A percentile compares a stretch with the other conserved stretches of the same genome.
phyloP scores from a whole-genome alignment of 139 green algal species.

The Desmodesmus armatus region DNA sequence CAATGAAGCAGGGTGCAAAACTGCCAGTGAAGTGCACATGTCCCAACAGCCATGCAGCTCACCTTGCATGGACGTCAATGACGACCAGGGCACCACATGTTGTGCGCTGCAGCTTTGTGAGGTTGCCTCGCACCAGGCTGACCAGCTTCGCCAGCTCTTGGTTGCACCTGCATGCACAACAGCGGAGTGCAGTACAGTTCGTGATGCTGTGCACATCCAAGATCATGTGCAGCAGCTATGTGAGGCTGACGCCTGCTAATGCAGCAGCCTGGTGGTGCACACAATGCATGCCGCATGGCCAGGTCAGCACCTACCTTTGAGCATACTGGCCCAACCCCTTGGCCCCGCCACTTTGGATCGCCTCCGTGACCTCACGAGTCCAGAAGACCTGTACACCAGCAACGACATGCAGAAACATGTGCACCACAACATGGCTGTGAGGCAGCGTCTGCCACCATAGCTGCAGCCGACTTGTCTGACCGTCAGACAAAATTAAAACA shows the following conservation, averaged over 20 bases:
- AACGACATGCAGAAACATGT: slow-evolving; percentile 50
- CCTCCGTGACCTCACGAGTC: slow-evolving; percentile 79
- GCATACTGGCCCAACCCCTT: slow-evolving; percentile 72
- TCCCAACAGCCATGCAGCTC: no score
- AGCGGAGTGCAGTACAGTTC: not conserved
- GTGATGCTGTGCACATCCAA: not conserved
- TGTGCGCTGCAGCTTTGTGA: slow-evolving; percentile 53
- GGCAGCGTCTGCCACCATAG: no score
- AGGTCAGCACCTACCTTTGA: slow-evolving; percentile 51
- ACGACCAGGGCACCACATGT: slow-evolving; percentile 81
- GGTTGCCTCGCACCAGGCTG: slow-evolving; percentile 64
- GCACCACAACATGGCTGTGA: not conserved
- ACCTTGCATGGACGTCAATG: slow-evolving; percentile 83
- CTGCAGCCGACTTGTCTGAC: no score
- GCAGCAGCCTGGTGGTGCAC: not conserved
- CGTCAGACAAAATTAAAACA: no score
- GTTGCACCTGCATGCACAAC: slow-evolving; percentile 28
- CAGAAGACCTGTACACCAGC: slow-evolving; percentile 83
- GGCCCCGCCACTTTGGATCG: slow-evolving; percentile 71
- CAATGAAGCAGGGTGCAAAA: no score
- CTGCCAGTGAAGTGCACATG: no score
- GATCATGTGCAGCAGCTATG: not conserved
- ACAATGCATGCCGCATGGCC: no score
- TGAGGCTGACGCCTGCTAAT: not conserved
- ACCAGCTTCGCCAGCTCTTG: slow-evolving; percentile 60